Evolutionary conservation across 441 rosid genomes (phyloP), one percentile per base, ranked within the genome.

Genomic region (Populus hybrid): DNA sequence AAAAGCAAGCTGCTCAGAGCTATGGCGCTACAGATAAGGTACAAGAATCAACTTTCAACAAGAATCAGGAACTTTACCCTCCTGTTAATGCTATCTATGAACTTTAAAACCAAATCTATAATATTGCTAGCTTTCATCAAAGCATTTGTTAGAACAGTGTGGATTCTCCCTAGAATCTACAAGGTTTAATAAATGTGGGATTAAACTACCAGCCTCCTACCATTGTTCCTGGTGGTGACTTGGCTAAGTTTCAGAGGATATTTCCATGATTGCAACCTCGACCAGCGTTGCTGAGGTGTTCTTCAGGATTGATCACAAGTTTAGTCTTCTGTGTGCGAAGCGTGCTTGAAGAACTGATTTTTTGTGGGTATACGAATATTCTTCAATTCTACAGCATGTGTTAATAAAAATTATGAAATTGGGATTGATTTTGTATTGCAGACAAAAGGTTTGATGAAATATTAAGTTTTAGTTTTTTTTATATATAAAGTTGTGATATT

Each of bases 281-380:
- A 91, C 95, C 42, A 89, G 90, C 53, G 94, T 91, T 0, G 96
- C 92, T 0, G 94, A 89, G 85, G 96, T 91, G 78, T 90, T 91
- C 84, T 86, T 89, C 1, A 86, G 92, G 72, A 89, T 89, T 32
- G 94, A 91, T 77, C 90, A 89, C 83, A 91, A 90, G 85, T 91
- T 91, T 0, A 92, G 87, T 79, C 88, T 91, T 30, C 90, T 91
- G 95, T 89, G 89, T 11, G 86, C 92, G 0, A 91, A 91, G 80
- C 86, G 94, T 38, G 94, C 91, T 19, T 91, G 42, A 1, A 38
- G 42, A 38, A 38, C 42, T 38, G 12, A 1, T 38, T 38, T 38
- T 9, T 38, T 38, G 42, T 38, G 10, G 11, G 11, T 38, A 9
- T 38, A 38, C 2, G 11, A 38, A 9, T 38, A 9, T 2, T 2